Conservation (phyloP, 805 yeast species). For the Pichia cephalocereana region DNA sequence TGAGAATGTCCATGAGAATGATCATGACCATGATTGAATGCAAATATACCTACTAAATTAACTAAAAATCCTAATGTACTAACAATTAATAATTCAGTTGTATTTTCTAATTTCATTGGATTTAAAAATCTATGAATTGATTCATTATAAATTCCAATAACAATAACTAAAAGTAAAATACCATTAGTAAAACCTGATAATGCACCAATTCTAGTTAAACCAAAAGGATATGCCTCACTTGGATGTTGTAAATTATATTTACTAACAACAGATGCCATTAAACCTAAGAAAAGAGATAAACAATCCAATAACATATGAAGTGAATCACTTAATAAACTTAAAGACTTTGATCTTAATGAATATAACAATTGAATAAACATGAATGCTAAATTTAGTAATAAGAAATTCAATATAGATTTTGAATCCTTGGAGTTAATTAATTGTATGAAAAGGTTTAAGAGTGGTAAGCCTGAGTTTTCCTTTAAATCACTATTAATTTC, state of each 20-base stretch:
- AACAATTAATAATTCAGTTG: slow-evolving; percentile 78
- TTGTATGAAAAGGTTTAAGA: slow-evolving; percentile 22
- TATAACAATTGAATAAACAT: slow-evolving; percentile 92
- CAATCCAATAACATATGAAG: slow-evolving; percentile 96
- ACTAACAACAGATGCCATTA: slow-evolving; percentile 63
- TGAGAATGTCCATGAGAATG: slow-evolving; percentile 21
- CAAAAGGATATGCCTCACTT: slow-evolving; percentile 61
- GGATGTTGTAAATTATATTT: slow-evolving; percentile 20
- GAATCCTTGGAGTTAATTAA: slow-evolving; percentile 56
- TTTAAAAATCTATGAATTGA: slow-evolving; percentile 71
- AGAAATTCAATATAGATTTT: slow-evolving; percentile 77
- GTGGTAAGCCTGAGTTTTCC: slow-evolving; percentile 5
- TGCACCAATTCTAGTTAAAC: slow-evolving; percentile 76
- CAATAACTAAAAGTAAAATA: slow-evolving; percentile 76
- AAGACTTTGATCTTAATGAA: slow-evolving; percentile 84
- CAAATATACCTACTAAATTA: slow-evolving; percentile 86
- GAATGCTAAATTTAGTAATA: slow-evolving; percentile 78
- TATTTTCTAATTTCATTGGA: slow-evolving; percentile 71
- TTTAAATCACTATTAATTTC: background rate
- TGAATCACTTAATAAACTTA: slow-evolving; percentile 87
- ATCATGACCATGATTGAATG: slow-evolving; percentile 59
- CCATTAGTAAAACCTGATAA: slow-evolving; percentile 96
- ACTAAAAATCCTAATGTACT: slow-evolving; percentile 79
- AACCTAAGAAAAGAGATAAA: slow-evolving; percentile 78
- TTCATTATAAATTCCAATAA: slow-evolving; percentile 79